phyloP scores from a whole-genome alignment of 225 moss, liverwort and hornwort genomes.

The Physcomitrium patens region DNA sequence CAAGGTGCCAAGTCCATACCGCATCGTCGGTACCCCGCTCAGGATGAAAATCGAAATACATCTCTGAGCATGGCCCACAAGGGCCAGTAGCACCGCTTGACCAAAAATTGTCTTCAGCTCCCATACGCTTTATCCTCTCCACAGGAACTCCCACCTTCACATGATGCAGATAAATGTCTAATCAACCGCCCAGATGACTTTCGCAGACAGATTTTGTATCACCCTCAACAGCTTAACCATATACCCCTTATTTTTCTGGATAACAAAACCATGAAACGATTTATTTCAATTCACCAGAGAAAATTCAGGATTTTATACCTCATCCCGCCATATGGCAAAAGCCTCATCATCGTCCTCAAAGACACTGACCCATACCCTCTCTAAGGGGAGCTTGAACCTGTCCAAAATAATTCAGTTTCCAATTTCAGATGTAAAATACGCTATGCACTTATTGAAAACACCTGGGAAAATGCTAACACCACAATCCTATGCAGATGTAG shows the following conservation, averaged over 20 bases:
- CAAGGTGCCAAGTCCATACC: conserved; percentile 40
- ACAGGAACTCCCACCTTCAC: conserved; percentile 81
- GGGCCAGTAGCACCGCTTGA: conserved; percentile 94
- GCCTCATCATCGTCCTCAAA: conserved; percentile 85
- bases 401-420: background rate
- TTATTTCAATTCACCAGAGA: background rate
- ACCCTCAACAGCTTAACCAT: background rate
- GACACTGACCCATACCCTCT: conserved; percentile 86
- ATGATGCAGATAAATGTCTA: conserved; percentile 26
- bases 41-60: conserved; percentile 96
- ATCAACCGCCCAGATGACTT: conserved; percentile 8
- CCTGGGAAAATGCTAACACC: background rate
- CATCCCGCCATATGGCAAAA: conserved; percentile 82
- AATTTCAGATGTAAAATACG: background rate
- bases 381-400: conserved; percentile 85
- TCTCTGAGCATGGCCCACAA: conserved; percentile 98
- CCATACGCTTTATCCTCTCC: conserved; percentile 90
- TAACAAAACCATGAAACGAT: background rate
- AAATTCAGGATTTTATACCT: conserved; percentile 40
- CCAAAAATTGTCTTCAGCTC: conserved; percentile 98
- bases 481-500: background rate
- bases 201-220: background rate
- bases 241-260: background rate
- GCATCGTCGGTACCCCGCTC: conserved; percentile 72
- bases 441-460: background rate